Conservation (phyloP, 2,329 filamentous ascomycete species). For the Pseudocercospora pini-densiflorae region DNA sequence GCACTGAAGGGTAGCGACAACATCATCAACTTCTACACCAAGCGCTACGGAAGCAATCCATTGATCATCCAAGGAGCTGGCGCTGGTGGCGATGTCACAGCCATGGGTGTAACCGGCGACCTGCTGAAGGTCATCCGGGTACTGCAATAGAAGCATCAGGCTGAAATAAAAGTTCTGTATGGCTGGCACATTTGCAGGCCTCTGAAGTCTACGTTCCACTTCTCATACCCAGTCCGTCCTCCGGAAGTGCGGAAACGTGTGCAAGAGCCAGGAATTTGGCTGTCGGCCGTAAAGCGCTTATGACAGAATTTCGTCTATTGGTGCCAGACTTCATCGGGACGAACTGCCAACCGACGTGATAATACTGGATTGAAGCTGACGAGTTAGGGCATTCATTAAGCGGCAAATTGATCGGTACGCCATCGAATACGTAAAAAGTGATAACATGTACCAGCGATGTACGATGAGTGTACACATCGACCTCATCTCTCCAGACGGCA, state of each 20-base stretch:
- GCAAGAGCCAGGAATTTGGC: background rate
- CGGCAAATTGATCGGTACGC: background rate
- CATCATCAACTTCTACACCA: constrained; percentile 98
- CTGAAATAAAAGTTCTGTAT: background rate
- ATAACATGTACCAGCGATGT: too few species aligned
- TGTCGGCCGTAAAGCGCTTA: background rate
- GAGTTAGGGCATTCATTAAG: background rate
- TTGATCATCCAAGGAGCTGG: constrained; percentile 92
- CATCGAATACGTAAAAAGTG: background rate
- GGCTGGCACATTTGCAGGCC: background rate
- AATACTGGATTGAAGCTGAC: background rate
- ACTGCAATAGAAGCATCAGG: constrained; percentile 46
- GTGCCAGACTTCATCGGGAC: background rate
- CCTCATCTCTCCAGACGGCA: background rate
- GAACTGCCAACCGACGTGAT: background rate
- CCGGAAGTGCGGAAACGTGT: background rate
- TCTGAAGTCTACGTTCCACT: background rate
- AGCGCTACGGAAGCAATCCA: constrained; percentile 88
- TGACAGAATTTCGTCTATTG: background rate
- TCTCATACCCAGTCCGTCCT: background rate
- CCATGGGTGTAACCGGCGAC: constrained; percentile 96
- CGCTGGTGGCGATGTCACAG: constrained; percentile 92
- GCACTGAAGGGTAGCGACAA: constrained; percentile 97
- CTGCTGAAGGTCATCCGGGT: constrained; percentile 84
- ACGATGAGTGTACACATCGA: background rate